Evolutionary conservation across 2,329 filamentous ascomycete species (phyloP), one percentile per base, ranked within the genome.

Genomic region (Epichloe gansuensis): DNA sequence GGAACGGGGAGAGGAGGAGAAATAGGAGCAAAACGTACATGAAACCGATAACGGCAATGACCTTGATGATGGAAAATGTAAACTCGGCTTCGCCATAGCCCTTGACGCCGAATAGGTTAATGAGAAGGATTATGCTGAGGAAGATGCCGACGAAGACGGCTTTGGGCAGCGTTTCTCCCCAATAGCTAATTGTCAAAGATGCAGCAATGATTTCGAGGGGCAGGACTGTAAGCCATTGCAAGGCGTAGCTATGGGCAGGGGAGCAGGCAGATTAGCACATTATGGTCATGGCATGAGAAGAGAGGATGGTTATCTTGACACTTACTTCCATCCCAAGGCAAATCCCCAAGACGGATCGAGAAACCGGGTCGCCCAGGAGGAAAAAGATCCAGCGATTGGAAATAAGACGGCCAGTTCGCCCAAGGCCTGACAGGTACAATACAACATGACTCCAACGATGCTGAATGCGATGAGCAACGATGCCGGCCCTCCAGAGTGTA

Each of bases 271-370:
- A n/a, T 38, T 23, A 45, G 49, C 27, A 50, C 17, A 41, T 5
- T 8, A 4, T 7, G 13, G 36, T 11, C 27, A 17, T 6, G 40
- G 17, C 3, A 23, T 23, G 11, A 43, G 15, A 27, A 23, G 40
- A 42, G 17, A 23, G 17, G 17, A 21, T 21, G 17, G 2, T 21
- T 21, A 21, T 21, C 17, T 21, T 21, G 11, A 21, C 27, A 75
- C 80, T 67, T 66, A 87, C 76, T 94, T 95, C 89, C 89, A 95
- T 15, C 89, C 89, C 87, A 95, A 94, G 46, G 89, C 87, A 63
- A 95, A 95, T 0, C 89, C 89, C 89, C 89, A 95, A 0, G 90
- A 90, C 1, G 90, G 91, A 63, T 96, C 89, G 17, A 97, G 69
- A 62, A 97, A 96, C 17, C 91, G 81, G 34, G 89, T 95, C 17